These are phyloP conservation scores for Cucurbita maxima DNA, from an alignment of 306 rosid species.

Conservation along the genomic window DNA sequence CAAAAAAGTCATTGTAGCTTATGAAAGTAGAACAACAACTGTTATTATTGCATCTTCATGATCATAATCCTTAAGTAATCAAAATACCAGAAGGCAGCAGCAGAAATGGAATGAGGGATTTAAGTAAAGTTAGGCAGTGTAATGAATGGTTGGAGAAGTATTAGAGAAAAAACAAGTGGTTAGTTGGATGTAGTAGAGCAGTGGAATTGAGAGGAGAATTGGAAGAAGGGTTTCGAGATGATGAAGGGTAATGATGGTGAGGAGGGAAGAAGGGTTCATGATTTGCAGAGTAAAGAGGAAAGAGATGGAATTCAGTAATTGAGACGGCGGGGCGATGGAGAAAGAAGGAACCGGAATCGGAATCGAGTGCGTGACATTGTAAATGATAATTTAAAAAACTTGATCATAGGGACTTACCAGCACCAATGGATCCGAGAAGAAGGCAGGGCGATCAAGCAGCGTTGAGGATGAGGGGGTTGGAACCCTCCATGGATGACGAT, in stretches of 20 bases:
- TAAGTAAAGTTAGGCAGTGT: background rate
- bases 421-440: constrained; percentile 93
- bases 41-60: background rate
- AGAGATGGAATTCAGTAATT: too few relatives aligned
- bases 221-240: background rate
- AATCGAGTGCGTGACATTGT: background rate
- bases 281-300: too few relatives aligned
- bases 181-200: too few relatives aligned
- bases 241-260: too few relatives aligned
- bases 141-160: background rate
- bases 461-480: constrained; percentile 70
- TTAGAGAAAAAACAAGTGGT: too few relatives aligned
- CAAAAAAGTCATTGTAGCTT: background rate
- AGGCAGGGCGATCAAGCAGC: constrained; percentile 65
- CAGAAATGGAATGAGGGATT: background rate
- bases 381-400: background rate
- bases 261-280: too few relatives aligned
- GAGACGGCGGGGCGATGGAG: too few relatives aligned
- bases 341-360: background rate
- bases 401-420: constrained; percentile 27
- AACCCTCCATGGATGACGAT: constrained; percentile 54
- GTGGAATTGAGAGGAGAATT: too few relatives aligned
- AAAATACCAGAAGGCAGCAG: background rate
- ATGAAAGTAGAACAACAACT: background rate
- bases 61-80: background rate